These are phyloP conservation scores for Pseudofabraea citricarpa DNA, from an alignment of 2,329 filamentous ascomycete genomes.

Conservation along the genomic window DNA sequence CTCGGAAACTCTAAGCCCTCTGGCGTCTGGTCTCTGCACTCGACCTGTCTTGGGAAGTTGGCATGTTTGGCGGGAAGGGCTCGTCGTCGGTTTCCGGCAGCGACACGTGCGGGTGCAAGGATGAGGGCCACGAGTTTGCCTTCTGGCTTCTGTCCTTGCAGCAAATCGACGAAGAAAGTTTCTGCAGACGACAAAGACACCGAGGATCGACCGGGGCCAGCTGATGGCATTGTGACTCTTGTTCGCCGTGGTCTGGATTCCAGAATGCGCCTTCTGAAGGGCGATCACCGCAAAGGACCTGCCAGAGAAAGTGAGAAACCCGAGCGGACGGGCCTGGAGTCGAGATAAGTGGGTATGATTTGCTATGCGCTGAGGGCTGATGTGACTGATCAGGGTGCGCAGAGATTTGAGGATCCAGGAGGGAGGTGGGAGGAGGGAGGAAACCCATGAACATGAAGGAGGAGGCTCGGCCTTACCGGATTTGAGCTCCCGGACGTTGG, in stretches of 20 bases:
- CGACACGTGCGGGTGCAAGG: too few relatives aligned
- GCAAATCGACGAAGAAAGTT: too few relatives aligned
- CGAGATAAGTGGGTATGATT: not conserved
- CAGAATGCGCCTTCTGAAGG: not conserved
- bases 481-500: conserved; percentile 1
- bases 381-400: not conserved
- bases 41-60: too few relatives aligned
- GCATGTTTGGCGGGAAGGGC: too few relatives aligned
- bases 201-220: not conserved
- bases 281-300: not conserved
- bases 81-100: too few relatives aligned
- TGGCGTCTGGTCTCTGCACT: too few relatives aligned
- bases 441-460: not conserved
- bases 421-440: not conserved
- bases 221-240: not conserved
- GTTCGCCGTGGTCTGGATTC: not conserved
- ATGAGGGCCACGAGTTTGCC: too few relatives aligned
- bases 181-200: too few relatives aligned
- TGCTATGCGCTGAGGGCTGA: not conserved
- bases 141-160: too few relatives aligned
- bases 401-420: not conserved
- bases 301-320: not conserved
- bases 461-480: conserved; percentile 8
- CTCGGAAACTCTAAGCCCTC: too few relatives aligned
- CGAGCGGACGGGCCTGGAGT: conserved; percentile 3